These are phyloP conservation scores for Botrytis galanthina DNA, from an alignment of 2,329 filamentous ascomycete genomes.

Conservation along the genomic window DNA sequence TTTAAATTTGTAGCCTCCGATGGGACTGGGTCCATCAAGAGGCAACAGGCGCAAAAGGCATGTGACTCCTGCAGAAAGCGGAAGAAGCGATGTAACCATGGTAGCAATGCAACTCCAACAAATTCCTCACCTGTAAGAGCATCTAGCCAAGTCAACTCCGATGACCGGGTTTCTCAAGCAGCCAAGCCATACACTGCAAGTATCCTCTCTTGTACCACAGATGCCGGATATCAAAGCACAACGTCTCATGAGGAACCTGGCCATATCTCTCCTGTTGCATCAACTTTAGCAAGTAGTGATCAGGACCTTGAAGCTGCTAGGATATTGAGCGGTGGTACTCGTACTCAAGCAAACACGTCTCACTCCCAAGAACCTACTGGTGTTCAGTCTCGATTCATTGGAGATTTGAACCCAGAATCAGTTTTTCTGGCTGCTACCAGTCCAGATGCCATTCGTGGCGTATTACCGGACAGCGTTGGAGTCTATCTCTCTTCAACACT, in stretches of 20 bases:
- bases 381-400: slow-evolving; percentile 49
- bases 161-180: not conserved
- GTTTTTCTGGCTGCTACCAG: slow-evolving; percentile 57
- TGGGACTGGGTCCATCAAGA: slow-evolving; percentile 49
- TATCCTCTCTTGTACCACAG: not conserved
- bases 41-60: slow-evolving; percentile 58
- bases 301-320: slow-evolving; percentile 21
- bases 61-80: slow-evolving; percentile 51
- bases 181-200: not conserved
- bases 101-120: not conserved
- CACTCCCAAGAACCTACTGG: not conserved
- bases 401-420: slow-evolving; percentile 58
- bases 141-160: not conserved
- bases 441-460: slow-evolving; percentile 40
- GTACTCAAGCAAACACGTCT: slow-evolving; percentile 8
- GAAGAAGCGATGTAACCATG: slow-evolving; percentile 44
- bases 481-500: slow-evolving; percentile 48
- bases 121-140: not conserved
- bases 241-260: not conserved
- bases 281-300: slow-evolving; percentile 16
- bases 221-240: not conserved
- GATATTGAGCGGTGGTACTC: slow-evolving; percentile 16
- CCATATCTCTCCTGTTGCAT: not conserved
- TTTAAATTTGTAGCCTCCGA: slow-evolving; percentile 60
- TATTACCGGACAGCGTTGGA: slow-evolving; percentile 52